A percentile compares a stretch with the other conserved stretches of the same genome.
Evolutionary conservation across 2,329 filamentous ascomycete species (phyloP).

Genomic region (Teratosphaeria nubilosa): DNA sequence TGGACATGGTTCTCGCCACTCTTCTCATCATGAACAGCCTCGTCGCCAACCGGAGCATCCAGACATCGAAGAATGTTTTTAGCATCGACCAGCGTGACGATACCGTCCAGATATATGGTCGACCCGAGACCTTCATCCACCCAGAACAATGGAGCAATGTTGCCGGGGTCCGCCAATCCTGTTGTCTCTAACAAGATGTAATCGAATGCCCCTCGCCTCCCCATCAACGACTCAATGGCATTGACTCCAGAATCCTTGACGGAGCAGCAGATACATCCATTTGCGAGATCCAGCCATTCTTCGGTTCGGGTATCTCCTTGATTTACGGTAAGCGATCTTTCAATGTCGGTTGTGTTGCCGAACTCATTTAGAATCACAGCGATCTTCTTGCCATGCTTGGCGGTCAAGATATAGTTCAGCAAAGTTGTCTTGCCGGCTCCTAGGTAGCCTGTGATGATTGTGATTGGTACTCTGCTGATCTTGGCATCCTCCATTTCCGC

Average conservation of each 20-base stretch:
- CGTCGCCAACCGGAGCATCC: conserved; percentile 49
- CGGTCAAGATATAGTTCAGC: conserved; percentile 89
- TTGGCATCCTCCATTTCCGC: conserved; percentile 40
- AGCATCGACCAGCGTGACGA: conserved; percentile 90
- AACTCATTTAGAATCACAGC: conserved; percentile 82
- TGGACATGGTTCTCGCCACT: conserved; percentile 35
- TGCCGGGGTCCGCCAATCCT: conserved; percentile 87
- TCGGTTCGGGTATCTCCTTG: conserved; percentile 65
- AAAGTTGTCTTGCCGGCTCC: conserved; percentile 93
- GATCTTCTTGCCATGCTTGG: conserved; percentile 93
- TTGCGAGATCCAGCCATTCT: conserved; percentile 92
- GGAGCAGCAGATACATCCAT: conserved; percentile 95
- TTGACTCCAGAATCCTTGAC: conserved; percentile 94
- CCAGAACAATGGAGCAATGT: conserved; percentile 94
- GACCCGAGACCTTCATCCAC: conserved; percentile 91
- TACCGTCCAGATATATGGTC: conserved; percentile 91
- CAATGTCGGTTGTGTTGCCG: conserved; percentile 45
- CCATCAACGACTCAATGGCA: conserved; percentile 92
- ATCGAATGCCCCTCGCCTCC: conserved; percentile 85
- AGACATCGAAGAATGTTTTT: conserved; percentile 80
- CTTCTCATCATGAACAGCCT: conserved; percentile 18
- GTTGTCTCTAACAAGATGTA: conserved; percentile 97
- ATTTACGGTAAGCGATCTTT: conserved; percentile 88
- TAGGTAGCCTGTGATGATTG: conserved; percentile 83
- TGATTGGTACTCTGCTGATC: conserved; percentile 64